phyloP scores from a whole-genome alignment of 1,284 basidiomycete species.

The Microbotryum violaceum region DNA sequence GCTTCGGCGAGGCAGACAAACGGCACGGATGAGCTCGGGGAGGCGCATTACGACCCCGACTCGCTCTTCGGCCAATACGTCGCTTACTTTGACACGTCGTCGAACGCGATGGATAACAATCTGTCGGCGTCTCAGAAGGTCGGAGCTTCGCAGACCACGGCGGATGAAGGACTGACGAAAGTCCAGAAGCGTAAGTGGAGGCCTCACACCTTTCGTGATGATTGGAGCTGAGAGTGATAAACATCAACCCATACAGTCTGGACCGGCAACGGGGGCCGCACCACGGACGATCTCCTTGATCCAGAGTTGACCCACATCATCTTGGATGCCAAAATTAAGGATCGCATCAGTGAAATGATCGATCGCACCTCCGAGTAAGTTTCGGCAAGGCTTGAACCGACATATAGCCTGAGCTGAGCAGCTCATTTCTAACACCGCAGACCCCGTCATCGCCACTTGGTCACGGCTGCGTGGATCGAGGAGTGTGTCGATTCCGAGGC shows the following conservation, averaged over 20 bases:
- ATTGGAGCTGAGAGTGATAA: not conserved
- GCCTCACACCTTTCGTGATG: not conserved
- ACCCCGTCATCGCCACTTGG: conserved; percentile 28
- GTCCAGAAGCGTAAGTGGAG: conserved; percentile 49
- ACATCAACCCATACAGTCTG: conserved; percentile 44
- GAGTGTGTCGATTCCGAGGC: conserved; percentile 16
- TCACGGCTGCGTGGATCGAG: conserved; percentile 26
- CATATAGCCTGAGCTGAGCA: not conserved
- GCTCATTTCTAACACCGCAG: conserved; percentile 10
- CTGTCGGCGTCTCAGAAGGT: conserved; percentile 47
- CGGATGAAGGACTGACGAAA: conserved; percentile 43
- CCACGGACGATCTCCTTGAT: conserved; percentile 57
- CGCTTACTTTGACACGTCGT: conserved; percentile 77
- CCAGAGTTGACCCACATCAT: conserved; percentile 75
- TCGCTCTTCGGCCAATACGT: conserved; percentile 39
- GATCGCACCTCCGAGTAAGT: conserved; percentile 12
- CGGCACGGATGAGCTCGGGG: conserved; percentile 4
- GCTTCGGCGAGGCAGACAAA: not conserved
- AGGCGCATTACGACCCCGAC: conserved; percentile 9
- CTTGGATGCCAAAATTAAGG: conserved; percentile 39
- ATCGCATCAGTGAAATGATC: conserved; percentile 14
- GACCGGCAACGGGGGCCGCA: conserved; percentile 58
- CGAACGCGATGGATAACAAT: conserved; percentile 59
- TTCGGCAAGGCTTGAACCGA: too few species aligned
- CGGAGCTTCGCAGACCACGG: not conserved